These are phyloP conservation scores for Penicillium longicatenatum DNA, from an alignment of 495 filamentous ascomycete species.

Conservation along the genomic window DNA sequence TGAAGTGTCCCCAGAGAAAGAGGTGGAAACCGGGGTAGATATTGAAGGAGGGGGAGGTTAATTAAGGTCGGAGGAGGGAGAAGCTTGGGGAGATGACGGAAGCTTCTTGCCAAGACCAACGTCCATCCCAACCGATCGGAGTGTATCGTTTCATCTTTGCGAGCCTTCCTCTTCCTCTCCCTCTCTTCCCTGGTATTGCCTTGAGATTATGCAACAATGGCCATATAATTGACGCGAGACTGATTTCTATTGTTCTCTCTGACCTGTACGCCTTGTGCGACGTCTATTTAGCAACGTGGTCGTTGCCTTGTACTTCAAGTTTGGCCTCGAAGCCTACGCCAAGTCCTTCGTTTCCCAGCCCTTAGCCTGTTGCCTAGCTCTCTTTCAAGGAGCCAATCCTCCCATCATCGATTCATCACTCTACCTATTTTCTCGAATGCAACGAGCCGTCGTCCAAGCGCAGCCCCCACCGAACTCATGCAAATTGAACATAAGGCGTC, in stretches of 20 bases:
- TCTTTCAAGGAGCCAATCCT: neutral
- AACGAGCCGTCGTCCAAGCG: constrained; percentile 20
- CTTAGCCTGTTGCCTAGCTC: neutral
- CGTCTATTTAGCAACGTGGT: constrained; percentile 17
- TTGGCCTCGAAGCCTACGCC: constrained; percentile 3
- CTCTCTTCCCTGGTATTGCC: neutral
- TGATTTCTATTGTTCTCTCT: constrained; percentile 1
- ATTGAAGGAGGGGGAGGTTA: constrained; percentile 11
- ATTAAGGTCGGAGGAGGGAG: constrained; percentile 22
- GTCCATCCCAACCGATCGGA: constrained; percentile 24
- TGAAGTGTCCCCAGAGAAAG: constrained; percentile 21
- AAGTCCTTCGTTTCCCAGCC: constrained; percentile 17
- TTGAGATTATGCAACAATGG: neutral
- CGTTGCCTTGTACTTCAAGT: constrained; percentile 16
- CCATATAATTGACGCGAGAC: neutral
- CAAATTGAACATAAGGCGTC: constrained; percentile 23
- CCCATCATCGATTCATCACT: neutral
- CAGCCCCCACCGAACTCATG: constrained; percentile 30
- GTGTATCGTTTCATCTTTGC: constrained; percentile 18
- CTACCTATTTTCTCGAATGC: neutral
- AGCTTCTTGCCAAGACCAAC: constrained; percentile 33
- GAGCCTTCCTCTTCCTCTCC: constrained; percentile 6
- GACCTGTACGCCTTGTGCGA: constrained; percentile 5
- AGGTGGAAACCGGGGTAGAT: constrained; percentile 8
- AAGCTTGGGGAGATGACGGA: constrained; percentile 34